phyloP scores from a whole-genome alignment of 768 basidiomycete genomes.

The Boletus rufocinnamomeus region DNA sequence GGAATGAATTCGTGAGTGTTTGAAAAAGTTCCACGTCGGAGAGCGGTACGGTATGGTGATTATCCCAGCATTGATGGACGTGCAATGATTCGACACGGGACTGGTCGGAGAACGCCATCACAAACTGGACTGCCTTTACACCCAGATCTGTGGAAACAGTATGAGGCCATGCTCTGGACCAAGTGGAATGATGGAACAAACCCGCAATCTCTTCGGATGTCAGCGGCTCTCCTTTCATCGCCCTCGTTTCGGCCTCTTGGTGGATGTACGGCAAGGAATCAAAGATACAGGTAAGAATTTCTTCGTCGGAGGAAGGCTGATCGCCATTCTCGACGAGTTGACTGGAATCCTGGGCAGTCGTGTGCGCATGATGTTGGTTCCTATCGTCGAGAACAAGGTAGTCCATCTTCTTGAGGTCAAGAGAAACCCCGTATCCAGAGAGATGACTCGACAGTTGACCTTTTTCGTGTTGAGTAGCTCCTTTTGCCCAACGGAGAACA shows the following conservation, averaged over 20 bases:
- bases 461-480: constrained; percentile 39
- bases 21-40: constrained; percentile 42
- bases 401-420: constrained; percentile 97
- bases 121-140: constrained; percentile 71
- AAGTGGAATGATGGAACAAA: constrained; percentile 31
- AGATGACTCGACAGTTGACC: constrained; percentile 46
- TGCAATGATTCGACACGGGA: constrained; percentile 39
- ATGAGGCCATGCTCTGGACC: not conserved
- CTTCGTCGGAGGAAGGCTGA: constrained; percentile 17
- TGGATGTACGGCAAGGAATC: constrained; percentile 34
- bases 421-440: constrained; percentile 87
- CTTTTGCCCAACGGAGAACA: constrained; percentile 55
- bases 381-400: constrained; percentile 94
- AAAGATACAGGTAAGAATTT: constrained; percentile 30
- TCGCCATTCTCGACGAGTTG: constrained; percentile 5
- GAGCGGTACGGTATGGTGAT: constrained; percentile 10
- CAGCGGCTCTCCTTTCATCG: constrained; percentile 46
- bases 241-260: constrained; percentile 32
- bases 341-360: not conserved
- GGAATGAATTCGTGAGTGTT: constrained; percentile 84
- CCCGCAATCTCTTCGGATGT: constrained; percentile 56
- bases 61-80: constrained; percentile 24
- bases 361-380: constrained; percentile 23
- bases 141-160: constrained; percentile 54
- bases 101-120: constrained; percentile 58